Base-by-base conservation (phyloP, 1,139 yeast species). In the Pichia inconspicua region DNA sequence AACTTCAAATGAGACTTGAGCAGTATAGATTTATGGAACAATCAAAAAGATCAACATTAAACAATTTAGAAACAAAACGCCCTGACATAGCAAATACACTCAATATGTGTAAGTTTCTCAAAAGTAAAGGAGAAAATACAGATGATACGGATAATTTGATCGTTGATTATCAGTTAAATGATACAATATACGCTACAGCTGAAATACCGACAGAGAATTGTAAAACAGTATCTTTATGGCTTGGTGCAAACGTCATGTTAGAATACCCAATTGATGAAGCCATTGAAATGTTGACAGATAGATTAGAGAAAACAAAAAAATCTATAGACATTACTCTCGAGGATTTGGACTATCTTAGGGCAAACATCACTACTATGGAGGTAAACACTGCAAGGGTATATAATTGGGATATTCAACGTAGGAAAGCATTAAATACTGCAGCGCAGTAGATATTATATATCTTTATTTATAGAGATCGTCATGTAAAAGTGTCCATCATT, bases 171-270 rank as follows among this genome's bases (percentile, higher is more conserved):
- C 97, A 90, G 66, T 74, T 92, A 60, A 90, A 92, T 66, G 97
- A 92, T 60, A 92, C 98, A 0, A 73, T 92, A 45, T 92, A 81
- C 63, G 84, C 97, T 15, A 80, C 80, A 53, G 98, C 98, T 2
- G 74, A 74, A 36, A 74, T 92, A 37, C 71, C 73, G 19, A 73
- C 79, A n/a, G 66, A 84, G 45, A 71, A 71, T 17, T 63, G 71
- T 22, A 66, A 71, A 37, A 66, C 63, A 2, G 98, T 92, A 2
- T 80, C 80, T 55, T 73, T 92, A 48, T 92, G 98, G 98, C 74
- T 92, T 22, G 99, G 99, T 11, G 97, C 99, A 1, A 96, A 90
- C 60, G 94, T 92, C 19, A 92, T 92, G 98, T 73, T 94, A 60
- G 98, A 92, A 64, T 92, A 92, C 64, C 90, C 96, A 5, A 72